Base-by-base conservation (phyloP, 164 flowering plant genomes). In the Piper longum region DNA sequence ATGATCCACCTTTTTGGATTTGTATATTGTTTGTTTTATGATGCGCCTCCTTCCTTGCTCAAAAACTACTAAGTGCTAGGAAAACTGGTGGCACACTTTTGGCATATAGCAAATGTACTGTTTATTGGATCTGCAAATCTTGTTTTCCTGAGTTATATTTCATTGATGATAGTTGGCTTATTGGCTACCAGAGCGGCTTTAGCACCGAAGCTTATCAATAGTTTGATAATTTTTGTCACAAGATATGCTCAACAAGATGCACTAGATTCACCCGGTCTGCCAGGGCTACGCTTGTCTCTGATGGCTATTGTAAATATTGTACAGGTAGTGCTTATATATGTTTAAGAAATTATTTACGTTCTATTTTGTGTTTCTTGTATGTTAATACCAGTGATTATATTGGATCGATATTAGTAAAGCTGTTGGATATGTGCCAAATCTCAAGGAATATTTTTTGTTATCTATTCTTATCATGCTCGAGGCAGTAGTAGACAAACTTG, bases 401-500 rank as follows among this genome's bases (percentile, higher is more conserved):
- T 5, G 48, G 48, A 26, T 26, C 36, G 57, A 39, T 58, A 26
- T 42, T 16, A 64, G 67, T 17, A 71, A 54, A 4, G 17, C 66
- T 58, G 16, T 62, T 56, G 44, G 36, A 64, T 67, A 56, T 39
- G 54, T 45, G 60, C 65, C 69, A 9, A 69, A 45, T 60, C 43
- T 66, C 4, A 76, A 68, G 72, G 87, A 81, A 54, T 76, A 87
- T 60, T 54, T 75, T 52, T 42, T 79, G 67, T 63, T 77, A 41
- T 78, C 92, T 67, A 26, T 86, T 72, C 84, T 88, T 43, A 60
- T 78, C 26, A 64, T 80, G 56, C 71, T 92, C 70, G 95, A 85
- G 77, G 91, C 96, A 44, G 74, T 85, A 58, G 63, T 88, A 3
- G 82, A 80, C 67, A 86, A 84, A 77, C 88, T 92, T 64, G 97